Evolutionary conservation across 768 basidiomycete species (phyloP).

Genomic region (Mrakia frigida): DNA sequence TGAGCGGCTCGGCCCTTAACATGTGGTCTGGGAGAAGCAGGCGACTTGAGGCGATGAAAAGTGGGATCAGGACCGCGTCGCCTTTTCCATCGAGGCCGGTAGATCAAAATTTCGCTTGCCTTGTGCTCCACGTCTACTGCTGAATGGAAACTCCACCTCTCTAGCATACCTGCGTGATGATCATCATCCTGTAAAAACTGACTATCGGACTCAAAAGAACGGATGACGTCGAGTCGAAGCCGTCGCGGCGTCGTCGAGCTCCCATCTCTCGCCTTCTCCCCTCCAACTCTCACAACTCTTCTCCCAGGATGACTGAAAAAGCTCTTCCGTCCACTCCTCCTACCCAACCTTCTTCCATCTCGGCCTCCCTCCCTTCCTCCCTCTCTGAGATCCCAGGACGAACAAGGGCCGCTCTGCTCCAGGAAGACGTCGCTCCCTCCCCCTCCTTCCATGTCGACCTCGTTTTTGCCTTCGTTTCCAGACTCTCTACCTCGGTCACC

Average conservation of each 20-base stretch:
- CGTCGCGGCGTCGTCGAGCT: neutral
- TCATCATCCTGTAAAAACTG: too few species aligned
- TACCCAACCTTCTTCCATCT: neutral
- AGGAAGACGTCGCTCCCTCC: neutral
- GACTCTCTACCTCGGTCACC: neutral
- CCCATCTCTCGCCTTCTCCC: neutral
- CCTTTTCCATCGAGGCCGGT: too few species aligned
- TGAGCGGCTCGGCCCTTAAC: too few species aligned
- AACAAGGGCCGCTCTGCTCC: neutral
- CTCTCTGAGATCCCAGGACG: slow-evolving; percentile 4
- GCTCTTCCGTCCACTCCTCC: neutral
- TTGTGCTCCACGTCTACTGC: too few species aligned
- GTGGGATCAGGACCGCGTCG: too few species aligned
- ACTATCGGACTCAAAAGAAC: too few species aligned
- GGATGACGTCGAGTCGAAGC: neutral
- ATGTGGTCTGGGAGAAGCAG: too few species aligned
- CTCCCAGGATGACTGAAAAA: neutral
- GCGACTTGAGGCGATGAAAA: too few species aligned
- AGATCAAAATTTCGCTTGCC: too few species aligned
- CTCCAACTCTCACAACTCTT: neutral
- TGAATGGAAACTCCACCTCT: too few species aligned
- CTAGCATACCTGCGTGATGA: too few species aligned
- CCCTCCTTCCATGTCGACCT: slow-evolving; percentile 19
- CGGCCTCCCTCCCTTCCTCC: neutral
- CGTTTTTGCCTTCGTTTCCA: slow-evolving; percentile 15